Evolutionary conservation across 352 stramenopile species (phyloP).

Genomic region (Phytophthora meadii): DNA sequence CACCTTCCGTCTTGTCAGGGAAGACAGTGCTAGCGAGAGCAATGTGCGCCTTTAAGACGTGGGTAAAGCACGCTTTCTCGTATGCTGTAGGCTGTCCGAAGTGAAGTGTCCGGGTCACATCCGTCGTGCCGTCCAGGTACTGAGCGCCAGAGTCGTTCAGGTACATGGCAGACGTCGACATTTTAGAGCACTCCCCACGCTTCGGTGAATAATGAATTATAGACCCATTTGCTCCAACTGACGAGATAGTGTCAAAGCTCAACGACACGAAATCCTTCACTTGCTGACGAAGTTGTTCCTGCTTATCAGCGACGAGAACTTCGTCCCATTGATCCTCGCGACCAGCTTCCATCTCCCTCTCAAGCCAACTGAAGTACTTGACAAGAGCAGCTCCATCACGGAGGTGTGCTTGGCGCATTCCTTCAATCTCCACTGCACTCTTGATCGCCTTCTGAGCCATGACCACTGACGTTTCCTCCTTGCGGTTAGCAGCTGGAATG

Average conservation of each 20-base stretch:
- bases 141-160: constrained; percentile 99
- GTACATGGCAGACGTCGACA: constrained; percentile 95
- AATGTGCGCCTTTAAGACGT: constrained; percentile 98
- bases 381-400: constrained; percentile 96
- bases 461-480: constrained; percentile 79
- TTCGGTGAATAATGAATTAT: constrained; percentile 96
- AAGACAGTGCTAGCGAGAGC: constrained; percentile 89
- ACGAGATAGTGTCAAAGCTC: constrained; percentile 98
- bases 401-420: constrained; percentile 95
- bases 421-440: constrained; percentile 94
- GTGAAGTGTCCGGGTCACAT: constrained; percentile 99
- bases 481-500: constrained; percentile 73
- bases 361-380: constrained; percentile 95
- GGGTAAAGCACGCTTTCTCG: constrained; percentile 96
- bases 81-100: constrained; percentile 94
- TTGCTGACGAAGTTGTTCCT: constrained; percentile 88
- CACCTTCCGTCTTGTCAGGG: constrained; percentile 93
- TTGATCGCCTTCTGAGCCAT: constrained; percentile 94
- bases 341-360: constrained; percentile 68
- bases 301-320: constrained; percentile 91
- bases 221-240: constrained; percentile 95
- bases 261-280: constrained; percentile 92
- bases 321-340: constrained; percentile 71
- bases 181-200: constrained; percentile 77
- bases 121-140: constrained; percentile 98